Evolutionary conservation across 2,329 filamentous ascomycete genomes (phyloP).

Genomic region (Alternaria dauci): DNA sequence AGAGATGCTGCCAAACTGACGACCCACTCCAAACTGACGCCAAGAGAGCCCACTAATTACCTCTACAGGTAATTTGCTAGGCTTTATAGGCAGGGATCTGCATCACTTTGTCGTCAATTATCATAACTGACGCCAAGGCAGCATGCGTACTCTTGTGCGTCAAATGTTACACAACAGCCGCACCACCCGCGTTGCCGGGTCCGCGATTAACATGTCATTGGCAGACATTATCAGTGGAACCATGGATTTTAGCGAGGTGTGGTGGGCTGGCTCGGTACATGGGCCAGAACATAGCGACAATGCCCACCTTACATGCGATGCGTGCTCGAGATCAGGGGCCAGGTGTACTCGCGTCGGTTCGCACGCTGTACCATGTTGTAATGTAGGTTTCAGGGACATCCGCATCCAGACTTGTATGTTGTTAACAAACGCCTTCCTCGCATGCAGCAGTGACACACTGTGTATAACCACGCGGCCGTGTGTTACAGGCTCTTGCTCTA

Average conservation of each 20-base stretch:
- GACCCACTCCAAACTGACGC: too few relatives aligned
- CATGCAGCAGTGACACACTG: not conserved
- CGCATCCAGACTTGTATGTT: not conserved
- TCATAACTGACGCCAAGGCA: too few relatives aligned
- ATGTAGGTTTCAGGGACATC: not conserved
- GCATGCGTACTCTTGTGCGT: not conserved
- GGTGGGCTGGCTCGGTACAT: constrained; percentile 3
- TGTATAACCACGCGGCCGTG: not conserved
- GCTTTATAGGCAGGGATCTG: too few relatives aligned
- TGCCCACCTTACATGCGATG: not conserved
- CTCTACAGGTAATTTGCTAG: too few relatives aligned
- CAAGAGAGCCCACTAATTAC: too few relatives aligned
- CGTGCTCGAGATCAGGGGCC: not conserved
- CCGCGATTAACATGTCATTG: not conserved
- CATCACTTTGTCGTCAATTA: too few relatives aligned
- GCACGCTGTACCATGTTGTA: not conserved
- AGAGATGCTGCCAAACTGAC: too few relatives aligned
- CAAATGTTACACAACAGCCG: constrained; percentile 7
- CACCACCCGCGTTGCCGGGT: not conserved
- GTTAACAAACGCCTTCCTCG: not conserved
- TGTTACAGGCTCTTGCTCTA: not conserved
- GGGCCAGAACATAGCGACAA: not conserved
- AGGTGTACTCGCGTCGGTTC: not conserved
- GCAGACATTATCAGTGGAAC: not conserved
- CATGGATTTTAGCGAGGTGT: constrained; percentile 13